Conservation (phyloP, 805 yeast genomes). For the Kodamaea kaohsiungensis region DNA sequence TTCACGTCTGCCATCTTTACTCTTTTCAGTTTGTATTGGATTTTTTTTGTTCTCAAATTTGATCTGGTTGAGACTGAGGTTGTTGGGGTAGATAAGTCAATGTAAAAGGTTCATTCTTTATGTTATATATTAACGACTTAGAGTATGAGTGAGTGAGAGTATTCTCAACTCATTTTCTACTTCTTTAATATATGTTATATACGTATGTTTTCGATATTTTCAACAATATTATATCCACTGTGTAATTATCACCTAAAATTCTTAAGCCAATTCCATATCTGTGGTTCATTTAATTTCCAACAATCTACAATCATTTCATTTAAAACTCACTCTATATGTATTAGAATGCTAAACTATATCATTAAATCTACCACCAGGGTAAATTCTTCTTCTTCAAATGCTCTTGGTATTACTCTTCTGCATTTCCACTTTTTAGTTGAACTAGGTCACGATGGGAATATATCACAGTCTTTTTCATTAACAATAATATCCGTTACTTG, state of each 20-base stretch:
- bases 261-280: too few species aligned
- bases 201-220: too few species aligned
- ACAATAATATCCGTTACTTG: conserved; percentile 44
- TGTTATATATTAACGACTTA: too few species aligned
- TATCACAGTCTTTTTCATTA: conserved; percentile 33
- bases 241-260: too few species aligned
- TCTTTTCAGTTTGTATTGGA: neutral
- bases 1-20: conserved; percentile 14
- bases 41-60: neutral
- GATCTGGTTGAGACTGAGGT: neutral
- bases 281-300: neutral
- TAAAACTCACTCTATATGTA: too few species aligned
- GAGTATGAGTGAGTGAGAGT: too few species aligned
- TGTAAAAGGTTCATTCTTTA: too few species aligned
- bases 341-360: neutral
- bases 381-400: neutral
- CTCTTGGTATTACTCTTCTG: neutral
- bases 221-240: too few species aligned
- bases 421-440: neutral
- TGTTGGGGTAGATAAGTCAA: too few species aligned
- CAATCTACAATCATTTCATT: too few species aligned
- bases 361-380: neutral
- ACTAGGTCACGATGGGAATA: conserved; percentile 21
- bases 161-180: too few species aligned
- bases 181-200: too few species aligned